phyloP scores from a whole-genome alignment of 352 stramenopile genomes.

The Phytopythium sindhum region DNA sequence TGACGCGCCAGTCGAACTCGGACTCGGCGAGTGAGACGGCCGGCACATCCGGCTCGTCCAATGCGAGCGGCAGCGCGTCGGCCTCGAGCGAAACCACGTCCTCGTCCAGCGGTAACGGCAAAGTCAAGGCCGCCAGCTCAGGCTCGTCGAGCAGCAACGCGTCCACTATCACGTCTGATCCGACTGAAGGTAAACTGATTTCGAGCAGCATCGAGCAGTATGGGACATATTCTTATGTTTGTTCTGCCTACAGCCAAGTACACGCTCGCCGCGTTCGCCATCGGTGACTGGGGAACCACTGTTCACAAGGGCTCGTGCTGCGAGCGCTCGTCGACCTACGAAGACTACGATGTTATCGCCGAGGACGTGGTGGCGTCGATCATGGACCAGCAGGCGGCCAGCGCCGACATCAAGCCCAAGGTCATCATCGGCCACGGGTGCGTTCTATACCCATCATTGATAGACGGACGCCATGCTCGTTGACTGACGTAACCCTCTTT shows the following conservation, averaged over 20 bases:
- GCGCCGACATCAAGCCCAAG: slow-evolving; percentile 43
- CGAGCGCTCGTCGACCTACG: slow-evolving; percentile 29
- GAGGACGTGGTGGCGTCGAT: slow-evolving; percentile 49
- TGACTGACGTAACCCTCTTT: neutral
- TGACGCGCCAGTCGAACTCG: slow-evolving; percentile 17
- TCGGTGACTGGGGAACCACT: slow-evolving; percentile 58
- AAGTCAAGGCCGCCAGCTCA: slow-evolving; percentile 17
- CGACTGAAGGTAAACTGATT: slow-evolving; percentile 12
- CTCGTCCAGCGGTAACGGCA: slow-evolving; percentile 10
- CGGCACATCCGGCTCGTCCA: slow-evolving; percentile 20
- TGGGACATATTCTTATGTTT: too few species aligned
- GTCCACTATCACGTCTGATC: slow-evolving; percentile 25
- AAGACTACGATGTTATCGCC: slow-evolving; percentile 40
- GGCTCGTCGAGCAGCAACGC: slow-evolving; percentile 13
- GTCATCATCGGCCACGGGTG: slow-evolving; percentile 65
- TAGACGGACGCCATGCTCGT: neutral
- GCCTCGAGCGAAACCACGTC: slow-evolving; percentile 6
- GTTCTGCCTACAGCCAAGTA: too few species aligned
- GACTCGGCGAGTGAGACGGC: slow-evolving; percentile 15
- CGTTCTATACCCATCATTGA: neutral
- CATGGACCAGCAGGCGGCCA: slow-evolving; percentile 40
- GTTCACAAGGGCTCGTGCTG: slow-evolving; percentile 47
- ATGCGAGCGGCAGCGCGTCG: slow-evolving; percentile 3
- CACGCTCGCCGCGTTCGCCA: slow-evolving; percentile 43
- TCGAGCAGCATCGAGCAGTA: too few species aligned